Evolutionary conservation across 108 stramenopile species (phyloP).

Genomic region (Skeletonema tropicum): DNA sequence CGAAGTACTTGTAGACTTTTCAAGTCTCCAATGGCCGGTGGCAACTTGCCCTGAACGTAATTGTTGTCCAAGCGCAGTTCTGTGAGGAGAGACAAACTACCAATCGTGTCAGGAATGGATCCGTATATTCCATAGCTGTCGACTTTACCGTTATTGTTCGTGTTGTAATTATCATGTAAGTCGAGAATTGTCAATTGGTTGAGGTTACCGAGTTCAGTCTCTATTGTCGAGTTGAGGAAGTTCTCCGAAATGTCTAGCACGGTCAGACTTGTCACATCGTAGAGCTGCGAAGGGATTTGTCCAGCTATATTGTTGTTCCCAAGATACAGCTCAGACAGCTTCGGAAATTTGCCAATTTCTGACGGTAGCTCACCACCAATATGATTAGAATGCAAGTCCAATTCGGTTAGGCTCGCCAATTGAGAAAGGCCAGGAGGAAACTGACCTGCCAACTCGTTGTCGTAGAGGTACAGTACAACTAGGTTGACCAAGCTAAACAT

Average conservation of each 20-base stretch:
- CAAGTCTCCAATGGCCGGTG: constrained; percentile 33
- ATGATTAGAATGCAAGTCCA: constrained; percentile 35
- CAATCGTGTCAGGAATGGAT: constrained; percentile 41
- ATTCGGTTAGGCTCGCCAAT: constrained; percentile 27
- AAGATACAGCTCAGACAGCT: constrained; percentile 31
- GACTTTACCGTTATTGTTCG: constrained; percentile 19
- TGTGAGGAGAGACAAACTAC: constrained; percentile 33
- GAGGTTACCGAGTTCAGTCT: constrained; percentile 21
- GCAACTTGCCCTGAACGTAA: constrained; percentile 34
- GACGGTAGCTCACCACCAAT: constrained; percentile 36
- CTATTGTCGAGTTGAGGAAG: constrained; percentile 38
- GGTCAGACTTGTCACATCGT: constrained; percentile 17
- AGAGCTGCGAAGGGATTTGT: constrained; percentile 29
- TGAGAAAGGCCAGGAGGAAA: constrained; percentile 22
- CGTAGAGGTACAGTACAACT: constrained; percentile 20
- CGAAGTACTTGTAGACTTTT: constrained; percentile 23
- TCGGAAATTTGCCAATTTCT: constrained; percentile 30
- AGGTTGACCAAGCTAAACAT: constrained; percentile 35
- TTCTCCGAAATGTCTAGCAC: constrained; percentile 37
- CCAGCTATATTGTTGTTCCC: constrained; percentile 33
- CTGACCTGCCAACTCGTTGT: constrained; percentile 35
- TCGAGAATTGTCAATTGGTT: constrained; percentile 29
- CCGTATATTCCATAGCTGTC: constrained; percentile 35
- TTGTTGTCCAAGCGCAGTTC: constrained; percentile 48
- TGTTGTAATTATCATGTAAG: constrained; percentile 38